A percentile compares a stretch with the other conserved stretches of the same genome.
phyloP scores from a whole-genome alignment of 1,284 basidiomycete genomes.

The Rugosomyces carneus region DNA sequence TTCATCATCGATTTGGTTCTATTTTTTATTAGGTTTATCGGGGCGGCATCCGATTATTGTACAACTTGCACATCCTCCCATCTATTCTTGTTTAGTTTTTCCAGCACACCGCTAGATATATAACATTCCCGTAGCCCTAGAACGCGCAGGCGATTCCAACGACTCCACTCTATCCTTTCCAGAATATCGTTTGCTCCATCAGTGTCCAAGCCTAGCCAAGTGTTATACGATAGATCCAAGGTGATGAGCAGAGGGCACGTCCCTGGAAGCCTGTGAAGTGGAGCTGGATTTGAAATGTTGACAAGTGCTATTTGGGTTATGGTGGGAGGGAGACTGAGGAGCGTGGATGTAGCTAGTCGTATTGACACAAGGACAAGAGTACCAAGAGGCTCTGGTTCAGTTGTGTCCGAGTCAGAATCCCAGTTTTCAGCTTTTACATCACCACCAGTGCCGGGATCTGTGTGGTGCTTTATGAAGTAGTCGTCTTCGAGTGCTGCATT shows the following conservation, averaged over 20 bases:
- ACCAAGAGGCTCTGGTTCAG: conserved; percentile 27
- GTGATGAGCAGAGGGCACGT: conserved; percentile 58
- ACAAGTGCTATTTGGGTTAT: conserved; percentile 55
- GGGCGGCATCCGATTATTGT: conserved; percentile 13
- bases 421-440: conserved; percentile 17
- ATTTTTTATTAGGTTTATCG: neutral
- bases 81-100: conserved; percentile 47
- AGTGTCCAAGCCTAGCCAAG: conserved; percentile 41
- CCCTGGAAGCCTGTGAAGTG: conserved; percentile 49
- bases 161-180: conserved; percentile 48
- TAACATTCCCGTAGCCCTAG: conserved; percentile 50
- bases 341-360: conserved; percentile 27
- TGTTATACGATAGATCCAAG: conserved; percentile 63
- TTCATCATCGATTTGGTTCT: neutral
- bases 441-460: neutral
- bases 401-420: conserved; percentile 29
- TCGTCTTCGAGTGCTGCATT: conserved; percentile 36
- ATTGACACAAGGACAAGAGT: conserved; percentile 35
- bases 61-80: conserved; percentile 59
- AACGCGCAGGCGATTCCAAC: conserved; percentile 43
- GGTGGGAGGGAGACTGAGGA: conserved; percentile 49
- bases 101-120: conserved; percentile 33
- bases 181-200: conserved; percentile 32
- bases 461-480: conserved; percentile 26
- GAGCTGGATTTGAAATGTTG: conserved; percentile 42